Conservation (phyloP, 202 grass and related monocot species). For the Schoenoplectus tabernaemontani region DNA sequence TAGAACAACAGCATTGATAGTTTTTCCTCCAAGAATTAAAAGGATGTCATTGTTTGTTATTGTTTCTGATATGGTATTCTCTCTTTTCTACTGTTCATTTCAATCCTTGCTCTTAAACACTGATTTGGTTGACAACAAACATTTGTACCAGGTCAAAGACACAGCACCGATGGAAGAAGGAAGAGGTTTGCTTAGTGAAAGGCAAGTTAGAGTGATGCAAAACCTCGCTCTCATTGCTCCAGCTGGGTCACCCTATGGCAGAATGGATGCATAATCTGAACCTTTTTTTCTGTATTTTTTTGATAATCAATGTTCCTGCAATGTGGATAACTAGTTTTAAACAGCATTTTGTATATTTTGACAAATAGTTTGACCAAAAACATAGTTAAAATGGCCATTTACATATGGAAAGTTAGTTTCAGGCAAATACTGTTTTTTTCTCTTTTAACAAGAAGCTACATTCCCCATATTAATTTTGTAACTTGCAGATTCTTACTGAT, state of each 20-base stretch:
- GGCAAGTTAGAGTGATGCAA: slow-evolving; percentile 67
- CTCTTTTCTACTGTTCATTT: neutral
- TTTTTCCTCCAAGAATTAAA: neutral
- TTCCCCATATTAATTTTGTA: neutral
- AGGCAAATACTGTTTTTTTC: neutral
- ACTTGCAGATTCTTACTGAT: neutral
- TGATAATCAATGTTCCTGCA: neutral
- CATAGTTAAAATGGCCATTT: slow-evolving; percentile 1
- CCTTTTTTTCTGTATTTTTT: neutral
- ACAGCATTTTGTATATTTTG: slow-evolving; percentile 1
- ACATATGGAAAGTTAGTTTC: neutral
- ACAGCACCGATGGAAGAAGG: slow-evolving; percentile 16
- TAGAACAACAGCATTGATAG: neutral
- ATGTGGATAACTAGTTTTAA: neutral
- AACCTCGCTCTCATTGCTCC: slow-evolving; percentile 63
- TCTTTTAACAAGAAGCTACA: neutral
- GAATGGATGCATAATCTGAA: slow-evolving; percentile 7
- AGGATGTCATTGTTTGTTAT: neutral
- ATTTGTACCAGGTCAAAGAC: slow-evolving; percentile 34
- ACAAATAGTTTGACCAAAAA: slow-evolving; percentile 4
- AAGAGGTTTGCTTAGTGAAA: slow-evolving; percentile 30
- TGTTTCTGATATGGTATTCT: neutral
- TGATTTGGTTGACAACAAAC: slow-evolving; percentile 23
- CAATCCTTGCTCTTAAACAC: neutral
- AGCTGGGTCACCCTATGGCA: slow-evolving; percentile 50